Conservation (phyloP, 176 grass and related monocot species). For the Musa schizocarpa region DNA sequence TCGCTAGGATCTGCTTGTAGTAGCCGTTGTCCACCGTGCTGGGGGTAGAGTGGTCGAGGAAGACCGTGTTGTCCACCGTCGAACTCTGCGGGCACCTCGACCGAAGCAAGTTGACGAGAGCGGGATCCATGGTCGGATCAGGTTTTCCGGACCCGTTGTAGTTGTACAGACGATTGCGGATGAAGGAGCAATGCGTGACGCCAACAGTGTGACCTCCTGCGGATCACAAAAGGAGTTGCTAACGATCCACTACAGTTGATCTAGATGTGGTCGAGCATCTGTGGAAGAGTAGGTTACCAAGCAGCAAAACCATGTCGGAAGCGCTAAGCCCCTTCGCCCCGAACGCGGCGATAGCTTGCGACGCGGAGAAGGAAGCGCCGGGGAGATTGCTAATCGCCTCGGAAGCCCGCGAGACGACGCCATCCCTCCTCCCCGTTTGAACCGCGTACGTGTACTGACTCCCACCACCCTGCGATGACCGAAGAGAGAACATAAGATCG, state of each 20-base stretch:
- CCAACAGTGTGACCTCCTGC: conserved; percentile 75
- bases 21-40: conserved; percentile 45
- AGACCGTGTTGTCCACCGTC: conserved; percentile 42
- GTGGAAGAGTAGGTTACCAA: conserved; percentile 28
- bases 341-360: conserved; percentile 42
- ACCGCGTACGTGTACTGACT: conserved; percentile 37
- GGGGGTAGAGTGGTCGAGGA: conserved; percentile 43
- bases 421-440: conserved; percentile 56
- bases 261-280: not conserved
- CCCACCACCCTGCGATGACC: conserved; percentile 11
- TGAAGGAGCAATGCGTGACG: conserved; percentile 68
- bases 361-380: conserved; percentile 20
- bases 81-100: conserved; percentile 25
- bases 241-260: not conserved
- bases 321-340: conserved; percentile 41
- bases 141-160: conserved; percentile 42
- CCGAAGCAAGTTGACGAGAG: conserved; percentile 25
- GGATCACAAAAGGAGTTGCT: not conserved
- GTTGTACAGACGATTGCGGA: conserved; percentile 45
- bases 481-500: not conserved
- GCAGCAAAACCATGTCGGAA: conserved; percentile 54
- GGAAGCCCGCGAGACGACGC: conserved; percentile 43
- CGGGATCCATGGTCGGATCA: conserved; percentile 52
- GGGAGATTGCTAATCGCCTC: conserved; percentile 32
- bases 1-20: conserved; percentile 40